Evolutionary conservation across 2,329 filamentous ascomycete species (phyloP).

Genomic region (Aciculosporium take): DNA sequence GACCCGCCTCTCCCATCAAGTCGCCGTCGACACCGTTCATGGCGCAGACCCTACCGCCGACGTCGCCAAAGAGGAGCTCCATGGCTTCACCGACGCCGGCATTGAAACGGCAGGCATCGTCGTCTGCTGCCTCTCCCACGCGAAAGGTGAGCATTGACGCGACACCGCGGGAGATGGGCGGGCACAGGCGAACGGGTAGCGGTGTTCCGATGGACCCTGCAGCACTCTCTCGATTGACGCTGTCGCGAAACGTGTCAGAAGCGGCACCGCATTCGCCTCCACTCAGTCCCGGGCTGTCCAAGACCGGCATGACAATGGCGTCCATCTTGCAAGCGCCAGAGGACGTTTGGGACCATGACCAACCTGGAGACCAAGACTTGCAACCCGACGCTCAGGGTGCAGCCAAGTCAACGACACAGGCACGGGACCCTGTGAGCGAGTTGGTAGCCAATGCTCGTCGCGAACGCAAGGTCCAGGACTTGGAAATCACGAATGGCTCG

Average conservation of each 20-base stretch:
- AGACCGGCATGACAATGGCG: conserved; percentile 33
- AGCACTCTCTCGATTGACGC: conserved; percentile 19
- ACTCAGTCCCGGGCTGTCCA: conserved; percentile 16
- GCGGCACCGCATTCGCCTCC: conserved; percentile 20
- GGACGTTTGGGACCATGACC: conserved; percentile 26
- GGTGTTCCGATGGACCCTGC: conserved; percentile 22
- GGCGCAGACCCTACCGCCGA: conserved; percentile 10
- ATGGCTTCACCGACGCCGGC: conserved; percentile 23
- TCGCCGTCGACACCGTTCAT: conserved; percentile 12
- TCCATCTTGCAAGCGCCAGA: conserved; percentile 43
- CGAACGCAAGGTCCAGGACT: conserved; percentile 86
- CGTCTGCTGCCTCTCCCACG: conserved; percentile 16
- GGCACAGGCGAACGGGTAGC: conserved; percentile 28
- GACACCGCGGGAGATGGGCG: conserved; percentile 19
- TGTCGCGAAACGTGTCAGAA: conserved; percentile 20
- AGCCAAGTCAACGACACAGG: conserved; percentile 37
- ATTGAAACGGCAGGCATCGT: conserved; percentile 18
- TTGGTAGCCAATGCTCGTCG: conserved; percentile 76
- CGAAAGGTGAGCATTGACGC: conserved; percentile 30
- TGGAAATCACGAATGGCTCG: conserved; percentile 94
- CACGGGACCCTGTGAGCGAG: conserved; percentile 52
- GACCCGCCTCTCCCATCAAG: conserved; percentile 40
- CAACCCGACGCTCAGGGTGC: conserved; percentile 35
- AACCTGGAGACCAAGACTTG: conserved; percentile 15
- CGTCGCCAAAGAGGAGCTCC: conserved; percentile 14